Evolutionary conservation across 1,139 yeast genomes (phyloP), one percentile per base, ranked within the genome.

Genomic region (Candida freyschussii): DNA sequence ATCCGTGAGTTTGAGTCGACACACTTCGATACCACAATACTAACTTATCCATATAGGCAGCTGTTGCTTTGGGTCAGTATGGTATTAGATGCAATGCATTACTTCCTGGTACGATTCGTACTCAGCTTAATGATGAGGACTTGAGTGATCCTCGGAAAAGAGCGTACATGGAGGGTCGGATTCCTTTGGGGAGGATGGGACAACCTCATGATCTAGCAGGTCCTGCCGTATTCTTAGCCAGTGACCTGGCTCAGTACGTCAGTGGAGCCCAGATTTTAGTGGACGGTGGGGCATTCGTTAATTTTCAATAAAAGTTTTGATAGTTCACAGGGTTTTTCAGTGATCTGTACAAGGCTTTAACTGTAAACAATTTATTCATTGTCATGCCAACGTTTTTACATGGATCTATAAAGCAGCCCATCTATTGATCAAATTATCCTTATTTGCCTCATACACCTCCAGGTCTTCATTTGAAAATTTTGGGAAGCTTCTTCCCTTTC

Each of bases 121-220:
- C 68, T 2, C 66, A 63, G 32, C 44, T 67, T 40, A 60, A 60
- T 33, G 67, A 61, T 7, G 62, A 56, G 39, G 65, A 62, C 37
- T 50, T 66, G 48, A 49, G 56, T 4, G 59, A 62, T 32, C 53
- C 52, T 5, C 44, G 34, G 4, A 62, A 62, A 43, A 54, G 50
- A 36, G 29, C 36, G 1, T 59, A 60, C 35, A 63, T 64, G 68
- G 62, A 57, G 35, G 56, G 56, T 3, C 51, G 72, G 40, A 62
- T 65, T n/a, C 73, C 74, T 7, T 48, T 69, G 32, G 67, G 68
- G 2, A 53, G 74, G 44, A 45, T 69, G 32, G 75, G 73, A 0
- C 43, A 48, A 11, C 61, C 72, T 2, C 51, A 55, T 10, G 75
- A 69, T 44, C 43, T 69, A 36, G 70, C 66, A 3, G 74, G 73